Evolutionary conservation across 148 eudicot genomes (phyloP), one percentile per base, ranked within the genome.

Genomic region (Oxyria digyna): DNA sequence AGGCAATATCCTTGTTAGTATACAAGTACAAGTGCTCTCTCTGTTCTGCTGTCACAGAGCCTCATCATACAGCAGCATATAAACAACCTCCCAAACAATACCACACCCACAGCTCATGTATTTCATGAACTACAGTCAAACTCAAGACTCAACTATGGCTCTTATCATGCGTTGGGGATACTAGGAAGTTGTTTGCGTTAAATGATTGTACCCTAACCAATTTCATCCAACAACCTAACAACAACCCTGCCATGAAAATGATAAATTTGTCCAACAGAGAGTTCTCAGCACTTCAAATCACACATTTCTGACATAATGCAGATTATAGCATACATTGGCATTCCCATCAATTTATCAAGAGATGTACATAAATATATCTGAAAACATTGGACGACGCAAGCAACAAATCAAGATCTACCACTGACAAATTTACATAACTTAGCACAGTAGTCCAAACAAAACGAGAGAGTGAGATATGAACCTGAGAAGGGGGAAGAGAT

Each of bases 401-500:
- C 37, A 59, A 4, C 37, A 37, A 59, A 15, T 31, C 37, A 26
- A 59, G 65, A 59, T 59, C 65, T 59, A 59, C 65, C 65, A 13
- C 65, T 52, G 62, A 52, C 31, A 29, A 59, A 59, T 59, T 29
- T n/a, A 14, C 37, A 29, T 12, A 27, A 57, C 23, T 21, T 24
- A 54, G 17, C 18, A 46, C 23, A 18, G 23, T 17, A 54, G 26
- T 57, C 63, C 35, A 57, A 1, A 57, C 17, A 29, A 21, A 33
- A 49, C 45, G 43, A 14, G 24, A 40, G 12, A 4, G 71, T n/a
- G n/a, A 49, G 65, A 29, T 59, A 59, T 45, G 50, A 68, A 85
- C 89, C 87, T 83, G 90, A 59, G 85, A 77, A 52, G 79, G 77
- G 67, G 84, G 77, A 74, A 74, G 70, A 49, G 80, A 55, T 4